Conservation (phyloP, 768 basidiomycete genomes). For the Boletus rubropictus region DNA sequence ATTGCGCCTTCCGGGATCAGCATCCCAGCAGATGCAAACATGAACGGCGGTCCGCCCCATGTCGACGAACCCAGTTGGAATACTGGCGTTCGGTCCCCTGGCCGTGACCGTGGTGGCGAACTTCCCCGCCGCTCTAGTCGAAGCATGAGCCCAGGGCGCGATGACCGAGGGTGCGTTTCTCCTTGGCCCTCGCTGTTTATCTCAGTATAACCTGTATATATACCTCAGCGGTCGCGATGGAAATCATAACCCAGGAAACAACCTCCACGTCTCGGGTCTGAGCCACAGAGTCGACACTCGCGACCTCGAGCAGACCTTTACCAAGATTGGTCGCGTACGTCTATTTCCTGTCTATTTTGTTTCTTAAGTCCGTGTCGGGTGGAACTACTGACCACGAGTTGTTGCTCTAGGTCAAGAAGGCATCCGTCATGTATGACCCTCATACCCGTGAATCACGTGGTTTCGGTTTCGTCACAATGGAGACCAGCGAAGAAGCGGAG, state of each 20-base stretch:
- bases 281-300: conserved; percentile 66
- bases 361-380: neutral
- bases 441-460: conserved; percentile 69
- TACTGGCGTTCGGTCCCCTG: conserved; percentile 39
- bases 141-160: conserved; percentile 69
- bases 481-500: conserved; percentile 80
- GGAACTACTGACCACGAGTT: conserved; percentile 3
- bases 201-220: neutral
- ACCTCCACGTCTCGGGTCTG: conserved; percentile 57
- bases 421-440: conserved; percentile 67
- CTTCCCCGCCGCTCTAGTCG: conserved; percentile 64
- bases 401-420: conserved; percentile 46
- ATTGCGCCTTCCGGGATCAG: conserved; percentile 71
- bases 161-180: conserved; percentile 50
- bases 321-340: conserved; percentile 80
- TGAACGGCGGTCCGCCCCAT: conserved; percentile 41
- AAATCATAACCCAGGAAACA: conserved; percentile 56
- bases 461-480: conserved; percentile 90
- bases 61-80: conserved; percentile 58
- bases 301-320: conserved; percentile 83
- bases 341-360: neutral
- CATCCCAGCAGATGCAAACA: conserved; percentile 53
- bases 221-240: conserved; percentile 24
- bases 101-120: conserved; percentile 38
- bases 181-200: neutral